A percentile compares a stretch with the other conserved stretches of the same genome.
Evolutionary conservation across 352 stramenopile genomes (phyloP).

Genomic region (Pythium oligandrum): DNA sequence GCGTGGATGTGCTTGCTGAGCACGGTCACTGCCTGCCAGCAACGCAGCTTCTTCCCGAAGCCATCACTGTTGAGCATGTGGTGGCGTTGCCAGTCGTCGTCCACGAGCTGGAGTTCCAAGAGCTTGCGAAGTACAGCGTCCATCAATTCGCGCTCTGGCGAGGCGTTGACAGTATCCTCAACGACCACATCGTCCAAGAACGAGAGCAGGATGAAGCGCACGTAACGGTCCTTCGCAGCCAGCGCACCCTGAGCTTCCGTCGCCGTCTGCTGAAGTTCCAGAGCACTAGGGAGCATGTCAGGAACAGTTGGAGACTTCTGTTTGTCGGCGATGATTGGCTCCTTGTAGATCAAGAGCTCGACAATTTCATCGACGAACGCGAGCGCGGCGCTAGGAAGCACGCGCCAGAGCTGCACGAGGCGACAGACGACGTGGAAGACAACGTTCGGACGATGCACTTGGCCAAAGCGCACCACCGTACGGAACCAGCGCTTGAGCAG

Average conservation of each 20-base stretch:
- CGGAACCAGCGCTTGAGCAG: constrained; percentile 60
- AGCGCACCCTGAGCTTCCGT: constrained; percentile 10
- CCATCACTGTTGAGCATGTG: constrained; percentile 84
- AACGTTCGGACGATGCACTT: constrained; percentile 62
- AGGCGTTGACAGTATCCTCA: neutral
- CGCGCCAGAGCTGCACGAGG: constrained; percentile 61
- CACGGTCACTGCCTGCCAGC: constrained; percentile 77
- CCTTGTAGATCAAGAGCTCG: constrained; percentile 68
- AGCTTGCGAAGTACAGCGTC: constrained; percentile 12
- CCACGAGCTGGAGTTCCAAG: constrained; percentile 41
- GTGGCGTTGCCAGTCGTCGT: constrained; percentile 62
- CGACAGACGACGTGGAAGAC: constrained; percentile 73
- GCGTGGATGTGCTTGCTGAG: constrained; percentile 43
- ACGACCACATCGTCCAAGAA: constrained; percentile 21
- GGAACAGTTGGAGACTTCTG: constrained; percentile 15
- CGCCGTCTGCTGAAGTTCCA: too few species aligned
- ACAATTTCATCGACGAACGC: constrained; percentile 64
- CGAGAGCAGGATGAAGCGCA: constrained; percentile 61
- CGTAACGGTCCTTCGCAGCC: constrained; percentile 53
- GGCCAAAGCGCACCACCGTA: constrained; percentile 47
- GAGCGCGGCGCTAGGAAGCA: constrained; percentile 35
- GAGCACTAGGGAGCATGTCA: constrained; percentile 1
- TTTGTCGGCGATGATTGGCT: constrained; percentile 54
- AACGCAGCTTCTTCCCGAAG: constrained; percentile 71
- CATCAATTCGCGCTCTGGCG: neutral